These are phyloP conservation scores for Wickerhamiella cacticola DNA, from an alignment of 805 yeast species.

Conservation along the genomic window DNA sequence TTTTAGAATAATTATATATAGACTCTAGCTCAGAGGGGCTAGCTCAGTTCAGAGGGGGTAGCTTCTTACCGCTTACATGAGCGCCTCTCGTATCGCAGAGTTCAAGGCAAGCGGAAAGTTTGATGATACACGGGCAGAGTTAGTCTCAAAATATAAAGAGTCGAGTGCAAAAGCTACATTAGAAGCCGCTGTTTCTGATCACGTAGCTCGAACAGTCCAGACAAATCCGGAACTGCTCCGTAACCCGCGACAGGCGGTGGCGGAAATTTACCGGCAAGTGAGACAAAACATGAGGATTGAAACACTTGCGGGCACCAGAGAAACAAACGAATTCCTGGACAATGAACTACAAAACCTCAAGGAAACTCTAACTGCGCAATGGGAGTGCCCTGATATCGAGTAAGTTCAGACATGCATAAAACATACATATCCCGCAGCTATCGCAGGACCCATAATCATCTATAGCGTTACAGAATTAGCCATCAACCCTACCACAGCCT, in stretches of 20 bases:
- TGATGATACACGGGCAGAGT: not conserved
- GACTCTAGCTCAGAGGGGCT: no score
- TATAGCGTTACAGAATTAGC: no score
- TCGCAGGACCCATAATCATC: no score
- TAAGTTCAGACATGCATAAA: conserved; percentile 1
- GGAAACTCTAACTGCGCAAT: not conserved
- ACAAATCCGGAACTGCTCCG: not conserved
- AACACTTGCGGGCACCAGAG: not conserved
- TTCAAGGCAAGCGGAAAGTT: conserved; percentile 1
- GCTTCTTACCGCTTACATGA: not conserved
- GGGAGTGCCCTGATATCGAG: not conserved
- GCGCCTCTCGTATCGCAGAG: not conserved
- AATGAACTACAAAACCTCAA: not conserved
- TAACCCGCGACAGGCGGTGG: not conserved
- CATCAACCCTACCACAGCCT: no score
- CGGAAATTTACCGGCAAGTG: not conserved
- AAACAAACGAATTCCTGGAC: not conserved
- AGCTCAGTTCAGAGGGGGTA: no score
- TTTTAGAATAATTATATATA: no score
- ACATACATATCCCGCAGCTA: not conserved
- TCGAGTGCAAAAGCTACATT: not conserved
- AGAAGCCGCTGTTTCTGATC: not conserved
- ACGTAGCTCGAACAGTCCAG: conserved; percentile 1
- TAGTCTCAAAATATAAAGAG: not conserved
- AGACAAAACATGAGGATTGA: not conserved